Evolutionary conservation across 352 stramenopile species (phyloP).

Genomic region (Globisporangium camurandrum): DNA sequence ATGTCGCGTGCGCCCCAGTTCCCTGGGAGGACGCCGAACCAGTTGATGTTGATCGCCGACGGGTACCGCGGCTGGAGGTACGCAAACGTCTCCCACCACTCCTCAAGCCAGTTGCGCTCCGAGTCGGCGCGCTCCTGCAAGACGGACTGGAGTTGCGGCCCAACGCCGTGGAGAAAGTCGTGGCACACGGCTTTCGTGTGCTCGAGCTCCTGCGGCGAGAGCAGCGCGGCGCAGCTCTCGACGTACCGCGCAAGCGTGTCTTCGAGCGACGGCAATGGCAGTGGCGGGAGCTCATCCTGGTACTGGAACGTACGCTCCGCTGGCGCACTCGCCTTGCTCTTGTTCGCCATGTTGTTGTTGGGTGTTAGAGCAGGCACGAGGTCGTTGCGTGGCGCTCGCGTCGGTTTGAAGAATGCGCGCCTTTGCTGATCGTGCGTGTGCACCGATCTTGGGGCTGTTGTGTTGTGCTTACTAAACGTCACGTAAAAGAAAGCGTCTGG

Average conservation of each 20-base stretch:
- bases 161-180: conserved; percentile 86
- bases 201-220: conserved; percentile 81
- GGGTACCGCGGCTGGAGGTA: conserved; percentile 94
- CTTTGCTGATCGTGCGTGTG: too few species aligned
- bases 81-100: conserved; percentile 96
- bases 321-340: neutral
- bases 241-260: conserved; percentile 92
- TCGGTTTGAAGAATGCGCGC: too few species aligned
- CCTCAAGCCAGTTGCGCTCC: conserved; percentile 87
- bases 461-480: too few species aligned
- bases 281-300: conserved; percentile 84
- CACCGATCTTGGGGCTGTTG: too few species aligned
- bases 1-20: conserved; percentile 89
- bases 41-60: conserved; percentile 96
- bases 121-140: conserved; percentile 78
- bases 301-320: conserved; percentile 68
- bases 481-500: too few species aligned
- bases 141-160: conserved; percentile 86
- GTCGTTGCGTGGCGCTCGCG: too few species aligned
- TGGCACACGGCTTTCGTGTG: conserved; percentile 88
- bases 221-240: conserved; percentile 87
- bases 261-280: conserved; percentile 91
- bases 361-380: neutral
- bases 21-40: conserved; percentile 95
- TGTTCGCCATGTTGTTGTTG: conserved; percentile 6